Percentiles rank a stretch among this genome's conserved stretches.
Conservation (phyloP, 2,329 filamentous ascomycete species). For the Huntiella moniliformis region DNA sequence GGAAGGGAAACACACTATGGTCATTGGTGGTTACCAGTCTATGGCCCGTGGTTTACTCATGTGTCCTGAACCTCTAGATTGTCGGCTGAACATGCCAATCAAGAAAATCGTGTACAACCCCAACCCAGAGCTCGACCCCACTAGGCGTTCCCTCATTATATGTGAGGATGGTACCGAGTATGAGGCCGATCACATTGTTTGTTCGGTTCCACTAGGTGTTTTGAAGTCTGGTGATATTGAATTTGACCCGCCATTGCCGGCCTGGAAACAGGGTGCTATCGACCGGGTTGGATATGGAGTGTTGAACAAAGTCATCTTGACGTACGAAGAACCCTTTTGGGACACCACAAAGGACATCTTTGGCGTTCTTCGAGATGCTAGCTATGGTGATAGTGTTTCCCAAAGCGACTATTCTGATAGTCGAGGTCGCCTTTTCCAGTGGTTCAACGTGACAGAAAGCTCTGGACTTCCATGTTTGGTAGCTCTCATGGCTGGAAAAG, state of each 20-base stretch:
- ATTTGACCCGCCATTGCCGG: slow-evolving; percentile 82
- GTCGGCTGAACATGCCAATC: slow-evolving; percentile 56
- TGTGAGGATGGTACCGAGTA: slow-evolving; percentile 61
- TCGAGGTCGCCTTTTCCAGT: slow-evolving; percentile 88
- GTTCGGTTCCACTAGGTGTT: slow-evolving; percentile 78
- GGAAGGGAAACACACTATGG: slow-evolving; percentile 83
- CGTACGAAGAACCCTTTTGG: slow-evolving; percentile 85
- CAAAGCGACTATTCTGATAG: slow-evolving; percentile 40
- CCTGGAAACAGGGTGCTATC: slow-evolving; percentile 69
- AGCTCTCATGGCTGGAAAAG: slow-evolving; percentile 88
- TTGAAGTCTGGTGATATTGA: slow-evolving; percentile 63
- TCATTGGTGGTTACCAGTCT: slow-evolving; percentile 84
- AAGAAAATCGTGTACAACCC: slow-evolving; percentile 42
- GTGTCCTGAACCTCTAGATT: slow-evolving; percentile 56
- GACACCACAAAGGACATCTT: slow-evolving; percentile 81
- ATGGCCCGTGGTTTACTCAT: slow-evolving; percentile 73
- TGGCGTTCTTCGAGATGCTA: slow-evolving; percentile 64
- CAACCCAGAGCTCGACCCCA: slow-evolving; percentile 26
- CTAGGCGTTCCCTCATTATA: slow-evolving; percentile 38
- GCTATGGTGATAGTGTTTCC: slow-evolving; percentile 45
- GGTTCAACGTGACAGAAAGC: slow-evolving; percentile 88
- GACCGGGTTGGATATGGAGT: slow-evolving; percentile 76
- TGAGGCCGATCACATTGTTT: slow-evolving; percentile 77
- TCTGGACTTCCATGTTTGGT: slow-evolving; percentile 75
- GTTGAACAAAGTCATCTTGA: slow-evolving; percentile 84